Evolutionary conservation across 768 basidiomycete genomes (phyloP), one percentile per base, ranked within the genome.

Genomic region (Psilocybe cubensis): DNA sequence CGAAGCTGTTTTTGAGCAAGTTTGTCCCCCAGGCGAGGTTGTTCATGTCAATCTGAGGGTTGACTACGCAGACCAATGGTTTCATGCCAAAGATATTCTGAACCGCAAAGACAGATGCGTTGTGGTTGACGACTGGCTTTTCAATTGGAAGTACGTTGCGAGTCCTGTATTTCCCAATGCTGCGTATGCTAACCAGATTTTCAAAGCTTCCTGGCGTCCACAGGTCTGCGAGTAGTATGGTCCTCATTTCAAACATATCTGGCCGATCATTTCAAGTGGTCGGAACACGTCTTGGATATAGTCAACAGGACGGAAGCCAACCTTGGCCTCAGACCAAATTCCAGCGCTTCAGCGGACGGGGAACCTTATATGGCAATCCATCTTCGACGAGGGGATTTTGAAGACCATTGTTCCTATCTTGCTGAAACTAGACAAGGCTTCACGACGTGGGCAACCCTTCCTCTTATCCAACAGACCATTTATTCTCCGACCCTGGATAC

Each of bases 371-470:
- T 80, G 57, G 78, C 79, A 4, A 67, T 82, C n/a, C 79, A 82
- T 58, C 67, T 82, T 17, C 74, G 78, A 21, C 75, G 80, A 21
- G 79, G 78, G 70, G 79, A 80, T 45, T 80, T 82, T 56, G 75
- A 77, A 62, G 66, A 61, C 8, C 79, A 80, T 59, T 82, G 80
- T 31, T 57, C 71, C 42, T 66, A 56, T 42, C 72, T 80, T 4
- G 70, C 75, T 5, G 58, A 70, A 43, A 64, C 52, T 17, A 66
- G 69, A 23, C 65, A 67, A 9, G 77, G 77, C 9, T 80, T 80
- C 66, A 79, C 78, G 6, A 80, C 79, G 4, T 82, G 79, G 80
- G 75, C 74, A 5, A 79, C 78, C 6, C 74, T 82, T n/a, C 79
- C 78, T 14, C 12, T 64, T 17, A 63, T 82, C 10, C 52, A 62